phyloP scores from a whole-genome alignment of 345 rosid genomes.

The Pistacia integerrima region DNA sequence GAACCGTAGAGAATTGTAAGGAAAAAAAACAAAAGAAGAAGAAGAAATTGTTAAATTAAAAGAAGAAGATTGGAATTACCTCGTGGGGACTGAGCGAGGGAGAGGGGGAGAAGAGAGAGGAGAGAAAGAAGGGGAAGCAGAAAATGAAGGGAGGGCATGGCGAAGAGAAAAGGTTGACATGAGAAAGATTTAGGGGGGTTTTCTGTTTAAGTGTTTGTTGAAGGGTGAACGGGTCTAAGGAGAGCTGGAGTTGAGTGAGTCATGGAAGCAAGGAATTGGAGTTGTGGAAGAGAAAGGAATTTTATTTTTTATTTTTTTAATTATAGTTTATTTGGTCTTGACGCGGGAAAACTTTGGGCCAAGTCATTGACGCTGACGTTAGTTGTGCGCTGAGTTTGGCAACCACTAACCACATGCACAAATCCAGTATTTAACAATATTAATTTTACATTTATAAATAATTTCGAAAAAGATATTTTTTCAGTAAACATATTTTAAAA shows the following conservation, averaged over 20 bases:
- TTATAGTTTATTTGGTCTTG: neutral
- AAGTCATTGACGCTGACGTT: conserved; percentile 24
- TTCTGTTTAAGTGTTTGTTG: neutral
- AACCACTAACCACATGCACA: no score
- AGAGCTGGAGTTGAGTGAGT: conserved; percentile 31
- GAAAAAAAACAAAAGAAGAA: neutral
- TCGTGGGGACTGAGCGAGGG: conserved; percentile 44
- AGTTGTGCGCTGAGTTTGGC: no score
- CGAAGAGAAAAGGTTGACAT: conserved; percentile 15
- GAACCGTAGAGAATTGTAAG: neutral
- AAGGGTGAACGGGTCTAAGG: conserved; percentile 45
- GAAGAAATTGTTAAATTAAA: neutral
- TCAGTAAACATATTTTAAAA: no score
- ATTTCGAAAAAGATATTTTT: no score
- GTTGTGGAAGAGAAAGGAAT: conserved; percentile 40
- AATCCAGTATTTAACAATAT: no score
- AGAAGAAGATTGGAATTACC: conserved; percentile 27
- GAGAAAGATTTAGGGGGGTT: neutral
- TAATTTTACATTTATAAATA: no score
- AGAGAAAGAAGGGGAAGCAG: conserved; percentile 9
- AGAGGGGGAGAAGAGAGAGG: conserved; percentile 30
- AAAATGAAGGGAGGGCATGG: conserved; percentile 21
- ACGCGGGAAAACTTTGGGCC: conserved; percentile 55
- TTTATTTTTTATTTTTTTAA: neutral
- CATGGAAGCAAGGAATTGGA: conserved; percentile 55